Conservation (phyloP, 768 basidiomycete genomes). For the Suillus placidus region DNA sequence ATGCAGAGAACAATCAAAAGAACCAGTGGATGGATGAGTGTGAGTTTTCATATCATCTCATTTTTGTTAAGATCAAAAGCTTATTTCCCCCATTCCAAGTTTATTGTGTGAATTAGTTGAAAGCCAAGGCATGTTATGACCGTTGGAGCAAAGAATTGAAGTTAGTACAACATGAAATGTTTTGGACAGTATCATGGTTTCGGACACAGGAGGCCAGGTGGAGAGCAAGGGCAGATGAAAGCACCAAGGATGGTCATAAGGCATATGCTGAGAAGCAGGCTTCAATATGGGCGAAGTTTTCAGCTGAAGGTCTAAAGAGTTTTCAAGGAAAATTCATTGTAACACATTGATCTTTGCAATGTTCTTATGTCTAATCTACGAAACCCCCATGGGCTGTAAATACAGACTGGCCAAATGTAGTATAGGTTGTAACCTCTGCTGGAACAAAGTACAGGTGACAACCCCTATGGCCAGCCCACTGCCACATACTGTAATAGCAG, state of each 20-base stretch:
- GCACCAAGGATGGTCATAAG: background rate
- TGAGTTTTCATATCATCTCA: background rate
- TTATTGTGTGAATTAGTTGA: constrained; percentile 9
- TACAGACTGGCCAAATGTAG: too few species aligned
- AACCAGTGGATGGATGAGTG: constrained; percentile 2
- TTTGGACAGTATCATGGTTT: constrained; percentile 21
- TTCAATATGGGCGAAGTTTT: too few species aligned
- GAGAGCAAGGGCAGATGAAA: background rate
- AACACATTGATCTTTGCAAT: too few species aligned
- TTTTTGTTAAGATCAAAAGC: background rate
- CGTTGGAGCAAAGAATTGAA: constrained; percentile 23
- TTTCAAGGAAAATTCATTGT: too few species aligned
- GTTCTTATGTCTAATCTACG: too few species aligned
- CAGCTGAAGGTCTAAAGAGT: too few species aligned
- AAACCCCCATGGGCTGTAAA: too few species aligned
- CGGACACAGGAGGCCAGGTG: background rate
- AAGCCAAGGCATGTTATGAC: constrained; percentile 18
- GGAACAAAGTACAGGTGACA: too few species aligned
- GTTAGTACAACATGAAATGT: constrained; percentile 21
- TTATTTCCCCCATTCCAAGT: background rate
- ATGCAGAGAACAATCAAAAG: background rate
- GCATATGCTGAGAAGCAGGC: background rate
- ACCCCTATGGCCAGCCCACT: too few species aligned
- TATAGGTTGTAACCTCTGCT: too few species aligned
- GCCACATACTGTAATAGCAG: too few species aligned